Base-by-base conservation (phyloP, 2,329 filamentous ascomycete genomes). In the Talaromyces funiculosus region DNA sequence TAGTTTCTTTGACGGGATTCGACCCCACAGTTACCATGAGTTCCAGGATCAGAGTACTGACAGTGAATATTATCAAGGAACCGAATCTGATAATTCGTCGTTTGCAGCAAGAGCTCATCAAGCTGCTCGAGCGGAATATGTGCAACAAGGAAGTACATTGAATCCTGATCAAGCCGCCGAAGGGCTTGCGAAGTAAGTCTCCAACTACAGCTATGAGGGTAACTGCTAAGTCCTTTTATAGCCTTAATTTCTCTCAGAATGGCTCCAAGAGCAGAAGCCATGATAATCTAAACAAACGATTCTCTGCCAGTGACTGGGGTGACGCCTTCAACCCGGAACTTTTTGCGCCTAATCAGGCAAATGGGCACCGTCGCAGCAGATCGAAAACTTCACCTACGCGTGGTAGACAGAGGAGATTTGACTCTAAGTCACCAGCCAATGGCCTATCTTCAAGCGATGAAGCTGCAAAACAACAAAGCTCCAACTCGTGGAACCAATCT, bases 221-320 rank as follows among this genome's bases (percentile, higher is more conserved):
- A 18, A 14, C 20, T 47, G 61, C 53, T 40, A 45, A 26, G 18
- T 10, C 51, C 7, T 42, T 1, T 61, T 20, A 31, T 38, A 61
- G 60, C 24, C 38, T 57, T 16, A 42, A 54, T 26, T 47, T 49
- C 8, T 22, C 59, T 10, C 40, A 56, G 20, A 62, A 66, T 37
- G 59, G 66, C 18, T 69, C 68, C 37, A 75, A 71, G 49, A 73
- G 71, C 45, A 73, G 67, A 42, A 73, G 69, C 58, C 68, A 75
- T 57, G 71, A 71, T 31, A 67, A 67, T 47, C 63, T 69, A 24
- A 72, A 72, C 29, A 74, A 74, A 33, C 72, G 72, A 49, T 80
- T 80, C 53, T 76, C 75, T 4, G 74, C 75, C 0, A 70, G 71
- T 12, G 74, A 75, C 20, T 79, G 76, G 76, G 69, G 72, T 53